Conservation (phyloP, 768 basidiomycete species). For the Lyophyllum shimeji region DNA sequence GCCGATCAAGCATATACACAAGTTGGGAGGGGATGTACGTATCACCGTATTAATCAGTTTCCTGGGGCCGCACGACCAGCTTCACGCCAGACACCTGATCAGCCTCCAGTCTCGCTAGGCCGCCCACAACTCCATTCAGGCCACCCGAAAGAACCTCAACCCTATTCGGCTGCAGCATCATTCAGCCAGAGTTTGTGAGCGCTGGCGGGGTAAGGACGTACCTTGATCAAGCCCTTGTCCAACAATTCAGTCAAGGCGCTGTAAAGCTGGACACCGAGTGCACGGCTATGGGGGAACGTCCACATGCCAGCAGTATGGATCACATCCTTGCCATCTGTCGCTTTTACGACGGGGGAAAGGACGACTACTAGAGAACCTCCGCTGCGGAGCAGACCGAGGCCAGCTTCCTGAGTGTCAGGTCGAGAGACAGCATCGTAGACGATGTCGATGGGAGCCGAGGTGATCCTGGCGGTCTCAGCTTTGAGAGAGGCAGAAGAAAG, state of each 20-base stretch:
- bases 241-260: slow-evolving; percentile 14
- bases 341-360: slow-evolving; percentile 19
- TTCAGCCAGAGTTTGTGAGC: not conserved
- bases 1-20: not conserved
- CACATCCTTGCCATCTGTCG: slow-evolving; percentile 14
- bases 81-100: slow-evolving; percentile 44
- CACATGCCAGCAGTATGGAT: slow-evolving; percentile 3
- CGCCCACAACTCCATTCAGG: slow-evolving; percentile 33
- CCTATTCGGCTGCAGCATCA: slow-evolving; percentile 32
- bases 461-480: slow-evolving; percentile 19
- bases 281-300: slow-evolving; percentile 7
- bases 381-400: slow-evolving; percentile 32
- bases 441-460: slow-evolving; percentile 15
- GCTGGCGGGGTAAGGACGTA: not conserved
- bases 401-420: slow-evolving; percentile 37
- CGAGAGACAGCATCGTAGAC: slow-evolving; percentile 33
- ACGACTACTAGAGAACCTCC: slow-evolving; percentile 34
- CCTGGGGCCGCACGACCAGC: slow-evolving; percentile 38
- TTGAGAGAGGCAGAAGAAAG: not conserved
- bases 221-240: slow-evolving; percentile 21
- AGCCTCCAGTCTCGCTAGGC: slow-evolving; percentile 33
- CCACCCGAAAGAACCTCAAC: slow-evolving; percentile 42
- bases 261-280: slow-evolving; percentile 15
- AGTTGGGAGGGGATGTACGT: not conserved
- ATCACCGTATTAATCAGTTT: slow-evolving; percentile 19